These are phyloP conservation scores for Buxus sempervirens DNA, from an alignment of 164 flowering plant species.

Conservation along the genomic window DNA sequence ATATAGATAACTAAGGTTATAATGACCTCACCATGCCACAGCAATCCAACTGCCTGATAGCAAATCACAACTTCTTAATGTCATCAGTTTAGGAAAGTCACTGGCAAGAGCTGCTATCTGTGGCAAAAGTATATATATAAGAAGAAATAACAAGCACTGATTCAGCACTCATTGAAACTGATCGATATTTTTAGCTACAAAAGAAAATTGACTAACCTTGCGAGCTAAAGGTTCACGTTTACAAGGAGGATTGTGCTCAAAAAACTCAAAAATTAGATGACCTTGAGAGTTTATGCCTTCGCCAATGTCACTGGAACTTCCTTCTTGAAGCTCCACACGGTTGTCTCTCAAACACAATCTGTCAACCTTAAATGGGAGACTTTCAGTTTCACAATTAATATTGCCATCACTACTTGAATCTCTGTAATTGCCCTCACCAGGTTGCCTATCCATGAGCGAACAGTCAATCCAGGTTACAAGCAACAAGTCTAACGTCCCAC, in stretches of 20 bases:
- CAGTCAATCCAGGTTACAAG: too few relatives aligned
- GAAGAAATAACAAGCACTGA: background rate
- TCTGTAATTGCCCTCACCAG: conserved; percentile 50
- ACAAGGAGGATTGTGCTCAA: conserved; percentile 51
- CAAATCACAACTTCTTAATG: conserved; percentile 57
- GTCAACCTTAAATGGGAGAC: conserved; percentile 11
- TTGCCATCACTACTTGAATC: conserved; percentile 61
- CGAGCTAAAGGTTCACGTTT: conserved; percentile 62
- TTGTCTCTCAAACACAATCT: conserved; percentile 20
- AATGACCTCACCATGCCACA: conserved; percentile 53
- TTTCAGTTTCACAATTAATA: conserved; percentile 36
- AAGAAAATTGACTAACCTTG: conserved; percentile 35
- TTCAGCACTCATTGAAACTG: background rate
- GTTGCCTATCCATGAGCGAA: conserved; percentile 24
- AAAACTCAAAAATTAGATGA: conserved; percentile 42
- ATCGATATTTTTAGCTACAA: background rate
- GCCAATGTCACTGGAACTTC: conserved; percentile 36
- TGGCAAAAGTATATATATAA: too few relatives aligned
- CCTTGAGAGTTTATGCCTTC: conserved; percentile 38
- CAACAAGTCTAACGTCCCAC: too few relatives aligned
- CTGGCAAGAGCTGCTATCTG: conserved; percentile 54
- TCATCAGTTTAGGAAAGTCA: conserved; percentile 43
- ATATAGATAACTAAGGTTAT: background rate
- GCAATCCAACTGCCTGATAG: conserved; percentile 63
- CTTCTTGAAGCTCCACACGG: conserved; percentile 13